A percentile compares a stretch with the other conserved stretches of the same genome.
Conservation (phyloP, 1,139 yeast species). For the Sugiyamaella pinicola region DNA sequence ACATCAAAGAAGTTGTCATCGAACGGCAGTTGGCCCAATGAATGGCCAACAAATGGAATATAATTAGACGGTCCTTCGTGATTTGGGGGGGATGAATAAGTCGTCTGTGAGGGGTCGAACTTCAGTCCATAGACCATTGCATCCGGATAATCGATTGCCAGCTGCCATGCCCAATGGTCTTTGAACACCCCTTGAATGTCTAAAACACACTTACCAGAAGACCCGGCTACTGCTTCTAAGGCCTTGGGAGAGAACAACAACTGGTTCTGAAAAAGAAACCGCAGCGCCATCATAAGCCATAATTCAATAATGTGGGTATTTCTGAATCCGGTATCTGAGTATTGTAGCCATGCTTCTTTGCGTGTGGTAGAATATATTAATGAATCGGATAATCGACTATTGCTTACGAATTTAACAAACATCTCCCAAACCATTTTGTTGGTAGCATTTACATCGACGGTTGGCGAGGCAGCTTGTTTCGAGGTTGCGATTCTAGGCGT, state of each 20-base stretch:
- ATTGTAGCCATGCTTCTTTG: slow-evolving; percentile 41
- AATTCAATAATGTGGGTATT: slow-evolving; percentile 35
- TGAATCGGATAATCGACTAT: slow-evolving; percentile 38
- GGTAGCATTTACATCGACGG: background rate
- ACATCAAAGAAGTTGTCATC: slow-evolving; percentile 43
- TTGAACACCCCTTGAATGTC: slow-evolving; percentile 41
- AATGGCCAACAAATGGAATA: slow-evolving; percentile 38
- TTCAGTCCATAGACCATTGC: slow-evolving; percentile 42
- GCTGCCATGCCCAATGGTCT: slow-evolving; percentile 47
- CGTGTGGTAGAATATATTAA: slow-evolving; percentile 40
- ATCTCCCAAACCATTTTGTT: slow-evolving; percentile 29
- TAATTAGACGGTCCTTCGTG: slow-evolving; percentile 41
- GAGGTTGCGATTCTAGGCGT: background rate
- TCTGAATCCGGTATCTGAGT: slow-evolving; percentile 21
- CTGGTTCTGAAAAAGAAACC: slow-evolving; percentile 35
- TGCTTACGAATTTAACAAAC: slow-evolving; percentile 35
- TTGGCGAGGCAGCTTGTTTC: background rate
- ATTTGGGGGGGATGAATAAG: slow-evolving; percentile 22
- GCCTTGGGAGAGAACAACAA: slow-evolving; percentile 27
- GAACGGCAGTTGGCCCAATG: slow-evolving; percentile 41
- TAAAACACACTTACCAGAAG: slow-evolving; percentile 27
- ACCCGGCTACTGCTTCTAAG: slow-evolving; percentile 7
- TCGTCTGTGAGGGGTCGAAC: slow-evolving; percentile 29
- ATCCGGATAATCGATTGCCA: slow-evolving; percentile 44
- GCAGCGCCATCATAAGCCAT: slow-evolving; percentile 41